Evolutionary conservation across 495 filamentous ascomycete species (phyloP), one percentile per base, ranked within the genome.

Genomic region (Penicillium paxilli): DNA sequence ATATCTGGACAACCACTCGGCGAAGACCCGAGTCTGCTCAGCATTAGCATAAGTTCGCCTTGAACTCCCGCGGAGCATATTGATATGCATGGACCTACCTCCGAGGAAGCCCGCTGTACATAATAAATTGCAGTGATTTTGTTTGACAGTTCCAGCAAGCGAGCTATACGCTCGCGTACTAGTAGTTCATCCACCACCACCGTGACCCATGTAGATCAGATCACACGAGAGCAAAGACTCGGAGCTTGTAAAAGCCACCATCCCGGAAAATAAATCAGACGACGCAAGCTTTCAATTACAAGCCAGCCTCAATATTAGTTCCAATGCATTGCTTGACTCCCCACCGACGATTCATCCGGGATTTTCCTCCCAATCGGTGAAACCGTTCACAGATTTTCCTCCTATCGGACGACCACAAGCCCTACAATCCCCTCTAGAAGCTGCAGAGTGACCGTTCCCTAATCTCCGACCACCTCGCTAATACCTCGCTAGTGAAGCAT

Each of bases 301-400:
- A 32, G 30, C 5, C 5, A 19, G 7, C 16, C n/a, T 16, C 2
- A 38, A 16, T 38, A 19, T 16, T 19, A 11, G 20, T 23, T 12
- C 5, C 4, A 21, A 23, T 24, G 10, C 40, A 42, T 8, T 23
- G 40, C 20, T 14, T 12, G 6, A 42, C 20, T 23, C 20, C 40
- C 40, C 40, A 20, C 21, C 17, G 17, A 14, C 21, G 20, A 53
- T 58, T 57, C 62, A 52, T 50, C 62, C 58, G 52, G 49, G 52
- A 57, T 65, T 74, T 64, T 66, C 70, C 69, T 62, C 55, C 66
- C 66, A 71, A 68, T 69, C 71, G 64, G 70, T 51, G 52, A 56
- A 65, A 53, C 63, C 6, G 33, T 20, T 12, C 6, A 19, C 44
- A 56, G 41, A 64, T 63, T 57, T 68, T 61, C 67, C 71, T 69